These are phyloP conservation scores for Ophiocordyceps camponoti-saundersi DNA, from an alignment of 2,329 filamentous ascomycete genomes.

Conservation along the genomic window DNA sequence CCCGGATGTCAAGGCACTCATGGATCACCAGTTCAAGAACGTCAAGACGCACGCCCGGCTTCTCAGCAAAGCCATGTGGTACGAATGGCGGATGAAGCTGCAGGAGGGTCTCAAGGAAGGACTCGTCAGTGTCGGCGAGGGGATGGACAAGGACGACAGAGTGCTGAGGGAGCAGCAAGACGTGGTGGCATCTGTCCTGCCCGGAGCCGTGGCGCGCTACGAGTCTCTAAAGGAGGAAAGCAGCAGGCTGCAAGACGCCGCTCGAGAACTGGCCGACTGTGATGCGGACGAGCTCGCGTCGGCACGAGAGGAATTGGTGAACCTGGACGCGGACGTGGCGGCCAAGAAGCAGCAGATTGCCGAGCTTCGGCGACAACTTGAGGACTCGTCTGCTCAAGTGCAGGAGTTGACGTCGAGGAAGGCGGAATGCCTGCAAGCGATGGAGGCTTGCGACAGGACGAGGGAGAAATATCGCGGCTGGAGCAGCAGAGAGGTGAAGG, in stretches of 20 bases:
- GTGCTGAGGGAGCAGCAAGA: conserved; percentile 50
- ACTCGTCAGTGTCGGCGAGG: conserved; percentile 55
- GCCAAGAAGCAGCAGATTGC: conserved; percentile 51
- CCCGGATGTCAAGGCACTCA: conserved; percentile 64
- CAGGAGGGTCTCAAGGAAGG: conserved; percentile 67
- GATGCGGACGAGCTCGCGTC: conserved; percentile 63
- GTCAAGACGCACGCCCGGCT: conserved; percentile 85
- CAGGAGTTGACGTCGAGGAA: conserved; percentile 49
- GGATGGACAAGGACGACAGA: conserved; percentile 58
- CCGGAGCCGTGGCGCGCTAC: conserved; percentile 42
- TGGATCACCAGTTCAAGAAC: conserved; percentile 97
- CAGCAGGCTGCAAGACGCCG: conserved; percentile 51
- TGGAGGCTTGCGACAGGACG: conserved; percentile 65
- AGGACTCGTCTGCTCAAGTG: conserved; percentile 48
- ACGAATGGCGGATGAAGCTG: conserved; percentile 89
- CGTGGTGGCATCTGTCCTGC: conserved; percentile 50
- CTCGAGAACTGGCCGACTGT: conserved; percentile 58
- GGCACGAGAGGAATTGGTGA: conserved; percentile 50
- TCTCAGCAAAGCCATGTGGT: conserved; percentile 92
- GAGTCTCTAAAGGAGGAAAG: conserved; percentile 46
- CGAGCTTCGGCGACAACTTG: conserved; percentile 47
- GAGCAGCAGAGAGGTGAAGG: conserved; percentile 64
- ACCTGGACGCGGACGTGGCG: conserved; percentile 50
- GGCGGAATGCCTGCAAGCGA: conserved; percentile 52
- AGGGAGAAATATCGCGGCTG: conserved; percentile 82